phyloP scores from a whole-genome alignment of 495 filamentous ascomycete genomes.

The Pseudomonodictys pantanalensis region DNA sequence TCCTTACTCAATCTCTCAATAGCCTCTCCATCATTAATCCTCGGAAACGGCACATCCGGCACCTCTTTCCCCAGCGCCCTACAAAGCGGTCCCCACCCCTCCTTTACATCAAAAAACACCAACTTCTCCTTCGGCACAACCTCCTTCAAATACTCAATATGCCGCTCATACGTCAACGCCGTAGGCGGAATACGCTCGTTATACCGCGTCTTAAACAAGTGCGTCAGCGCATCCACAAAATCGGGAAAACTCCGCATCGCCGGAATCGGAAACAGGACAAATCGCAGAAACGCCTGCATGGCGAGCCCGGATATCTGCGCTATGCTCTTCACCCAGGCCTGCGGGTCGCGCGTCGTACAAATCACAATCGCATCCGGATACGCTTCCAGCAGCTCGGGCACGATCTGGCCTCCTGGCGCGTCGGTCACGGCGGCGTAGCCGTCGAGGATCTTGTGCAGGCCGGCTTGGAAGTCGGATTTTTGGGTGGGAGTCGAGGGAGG shows the following conservation, averaged over 20 bases:
- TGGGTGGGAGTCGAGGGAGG: slow-evolving; percentile 31
- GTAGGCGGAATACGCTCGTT: not conserved
- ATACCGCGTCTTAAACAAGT: not conserved
- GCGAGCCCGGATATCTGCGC: slow-evolving; percentile 27
- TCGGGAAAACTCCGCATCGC: not conserved
- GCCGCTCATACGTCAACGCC: not conserved
- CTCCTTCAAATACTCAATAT: slow-evolving; percentile 8
- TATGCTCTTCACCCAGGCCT: slow-evolving; percentile 40
- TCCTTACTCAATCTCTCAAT: not conserved
- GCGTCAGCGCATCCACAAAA: not conserved
- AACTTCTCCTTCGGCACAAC: slow-evolving; percentile 9
- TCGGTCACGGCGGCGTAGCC: slow-evolving; percentile 43
- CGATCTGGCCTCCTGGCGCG: slow-evolving; percentile 36
- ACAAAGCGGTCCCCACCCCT: slow-evolving; percentile 7
- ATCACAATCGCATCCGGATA: slow-evolving; percentile 45
- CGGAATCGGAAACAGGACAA: slow-evolving; percentile 10
- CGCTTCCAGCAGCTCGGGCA: slow-evolving; percentile 41
- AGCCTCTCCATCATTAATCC: slow-evolving; percentile 13
- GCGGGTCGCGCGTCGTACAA: slow-evolving; percentile 35
- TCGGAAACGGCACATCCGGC: slow-evolving; percentile 9
- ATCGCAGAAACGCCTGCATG: slow-evolving; percentile 34
- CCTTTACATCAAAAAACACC: slow-evolving; percentile 15
- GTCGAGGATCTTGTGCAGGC: slow-evolving; percentile 32
- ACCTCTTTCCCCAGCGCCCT: not conserved
- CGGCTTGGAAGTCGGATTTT: slow-evolving; percentile 25